A percentile compares a stretch with the other conserved stretches of the same genome.
Conservation (phyloP, 305 asterid genomes). For the Fraxinus latifolia region DNA sequence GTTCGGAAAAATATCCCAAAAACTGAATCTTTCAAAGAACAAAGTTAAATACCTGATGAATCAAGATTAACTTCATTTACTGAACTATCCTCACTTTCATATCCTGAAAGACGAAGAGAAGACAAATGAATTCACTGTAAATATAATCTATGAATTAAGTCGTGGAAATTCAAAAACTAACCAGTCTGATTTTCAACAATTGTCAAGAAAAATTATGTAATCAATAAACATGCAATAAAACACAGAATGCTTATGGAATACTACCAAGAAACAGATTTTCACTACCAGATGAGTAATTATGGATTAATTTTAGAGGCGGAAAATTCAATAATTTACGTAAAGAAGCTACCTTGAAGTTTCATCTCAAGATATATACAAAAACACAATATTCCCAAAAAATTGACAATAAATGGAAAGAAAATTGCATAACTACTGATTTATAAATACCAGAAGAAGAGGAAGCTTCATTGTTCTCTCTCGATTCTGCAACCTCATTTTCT, state of each 20-base stretch:
- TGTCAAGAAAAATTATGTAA: background rate
- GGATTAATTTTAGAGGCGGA: background rate
- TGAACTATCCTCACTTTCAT: slow-evolving; percentile 91
- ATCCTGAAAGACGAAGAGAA: slow-evolving; percentile 48
- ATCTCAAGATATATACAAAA: background rate
- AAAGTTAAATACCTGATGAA: slow-evolving; percentile 61
- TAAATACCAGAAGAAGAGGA: slow-evolving; percentile 69
- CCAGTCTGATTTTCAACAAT: background rate
- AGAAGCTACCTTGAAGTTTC: background rate
- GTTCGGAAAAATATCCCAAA: background rate
- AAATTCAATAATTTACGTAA: slow-evolving; percentile 5
- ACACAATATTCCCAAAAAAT: background rate
- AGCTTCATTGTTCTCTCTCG: slow-evolving; percentile 39
- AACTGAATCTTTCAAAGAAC: slow-evolving; percentile 11
- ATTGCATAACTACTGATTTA: slow-evolving; percentile 9
- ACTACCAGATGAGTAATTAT: background rate
- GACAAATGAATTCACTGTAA: slow-evolving; percentile 7
- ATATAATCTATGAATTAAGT: slow-evolving; percentile 1
- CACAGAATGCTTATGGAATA: background rate
- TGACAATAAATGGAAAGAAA: background rate
- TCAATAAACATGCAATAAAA: background rate
- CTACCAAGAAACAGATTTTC: background rate
- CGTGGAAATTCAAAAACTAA: background rate
- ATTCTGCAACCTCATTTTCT: slow-evolving; percentile 30
- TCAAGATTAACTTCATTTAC: slow-evolving; percentile 74